phyloP scores from a whole-genome alignment of 2,329 filamentous ascomycete species.

The Ceratocystis lukuohia region DNA sequence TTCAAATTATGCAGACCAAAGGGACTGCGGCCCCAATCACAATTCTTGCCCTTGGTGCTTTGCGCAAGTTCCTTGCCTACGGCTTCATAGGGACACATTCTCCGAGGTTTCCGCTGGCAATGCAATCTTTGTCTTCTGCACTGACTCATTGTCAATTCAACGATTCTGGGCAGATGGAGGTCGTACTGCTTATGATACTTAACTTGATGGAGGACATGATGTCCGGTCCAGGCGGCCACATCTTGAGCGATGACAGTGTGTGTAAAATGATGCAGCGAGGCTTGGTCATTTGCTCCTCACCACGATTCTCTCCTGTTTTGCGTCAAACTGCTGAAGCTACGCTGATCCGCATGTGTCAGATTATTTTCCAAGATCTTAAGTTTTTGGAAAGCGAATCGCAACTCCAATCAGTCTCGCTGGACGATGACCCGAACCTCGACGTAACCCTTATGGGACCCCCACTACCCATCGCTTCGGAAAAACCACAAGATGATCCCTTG shows the following conservation, averaged over 20 bases:
- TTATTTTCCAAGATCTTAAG: conserved; percentile 89
- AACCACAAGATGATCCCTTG: conserved; percentile 3
- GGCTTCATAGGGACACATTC: conserved; percentile 75
- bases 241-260: conserved; percentile 94
- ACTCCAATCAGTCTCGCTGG: conserved; percentile 50
- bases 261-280: conserved; percentile 99
- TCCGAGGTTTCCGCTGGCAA: conserved; percentile 76
- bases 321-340: conserved; percentile 86
- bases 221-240: conserved; percentile 77
- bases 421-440: conserved; percentile 57
- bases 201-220: conserved; percentile 99
- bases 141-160: conserved; percentile 97
- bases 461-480: background rate
- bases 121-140: conserved; percentile 87
- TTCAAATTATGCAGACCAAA: conserved; percentile 91
- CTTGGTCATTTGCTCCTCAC: conserved; percentile 91
- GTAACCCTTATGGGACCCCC: conserved; percentile 61
- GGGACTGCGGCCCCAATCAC: conserved; percentile 94
- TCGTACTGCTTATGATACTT: conserved; percentile 84
- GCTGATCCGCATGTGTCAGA: conserved; percentile 98
- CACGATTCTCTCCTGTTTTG: conserved; percentile 78
- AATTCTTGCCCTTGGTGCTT: conserved; percentile 79
- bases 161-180: conserved; percentile 86
- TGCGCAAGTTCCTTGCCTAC: conserved; percentile 94
- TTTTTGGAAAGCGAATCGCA: conserved; percentile 66